Percentiles rank a stretch among this genome's conserved stretches.
These are phyloP conservation scores for Tubosaeta brunneosetosa DNA, from an alignment of 768 basidiomycete species.

Conservation along the genomic window DNA sequence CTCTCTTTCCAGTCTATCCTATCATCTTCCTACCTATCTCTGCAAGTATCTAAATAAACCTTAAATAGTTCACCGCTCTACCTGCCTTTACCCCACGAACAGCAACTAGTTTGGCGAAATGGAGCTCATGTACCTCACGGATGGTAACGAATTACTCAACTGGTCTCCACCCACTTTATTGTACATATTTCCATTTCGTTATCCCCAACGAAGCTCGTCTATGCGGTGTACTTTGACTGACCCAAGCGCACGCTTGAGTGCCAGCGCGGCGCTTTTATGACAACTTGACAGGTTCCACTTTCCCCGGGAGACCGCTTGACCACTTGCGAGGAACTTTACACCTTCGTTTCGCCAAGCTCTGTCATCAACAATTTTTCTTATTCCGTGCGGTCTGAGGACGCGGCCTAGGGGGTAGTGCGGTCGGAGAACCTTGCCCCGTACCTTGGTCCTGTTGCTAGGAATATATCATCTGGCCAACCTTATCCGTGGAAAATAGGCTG, in stretches of 20 bases:
- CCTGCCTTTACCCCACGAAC: slow-evolving; percentile 6
- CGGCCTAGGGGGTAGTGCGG: not conserved
- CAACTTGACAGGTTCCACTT: not conserved
- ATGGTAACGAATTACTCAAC: slow-evolving; percentile 27
- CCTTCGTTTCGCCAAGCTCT: slow-evolving; percentile 10
- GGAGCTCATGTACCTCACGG: slow-evolving; percentile 23
- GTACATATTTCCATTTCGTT: slow-evolving; percentile 4
- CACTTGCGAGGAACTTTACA: not conserved
- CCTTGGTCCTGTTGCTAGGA: not conserved
- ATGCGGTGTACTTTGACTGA: not conserved
- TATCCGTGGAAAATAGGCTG: not conserved
- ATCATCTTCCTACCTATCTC: slow-evolving; percentile 29
- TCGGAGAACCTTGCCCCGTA: not conserved
- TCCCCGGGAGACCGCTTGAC: not conserved
- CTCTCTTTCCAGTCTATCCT: not conserved
- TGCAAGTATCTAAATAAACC: slow-evolving; percentile 15
- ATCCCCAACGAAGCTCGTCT: not conserved
- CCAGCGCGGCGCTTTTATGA: not conserved
- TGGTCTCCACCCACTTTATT: slow-evolving; percentile 7
- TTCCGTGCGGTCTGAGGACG: not conserved
- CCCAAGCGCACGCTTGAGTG: not conserved
- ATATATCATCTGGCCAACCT: not conserved
- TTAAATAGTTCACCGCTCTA: slow-evolving; percentile 25
- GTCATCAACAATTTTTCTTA: not conserved
- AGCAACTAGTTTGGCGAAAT: slow-evolving; percentile 22